Evolutionary conservation across 2,329 filamentous ascomycete genomes (phyloP).

Genomic region (Aquanectria penicillioides): DNA sequence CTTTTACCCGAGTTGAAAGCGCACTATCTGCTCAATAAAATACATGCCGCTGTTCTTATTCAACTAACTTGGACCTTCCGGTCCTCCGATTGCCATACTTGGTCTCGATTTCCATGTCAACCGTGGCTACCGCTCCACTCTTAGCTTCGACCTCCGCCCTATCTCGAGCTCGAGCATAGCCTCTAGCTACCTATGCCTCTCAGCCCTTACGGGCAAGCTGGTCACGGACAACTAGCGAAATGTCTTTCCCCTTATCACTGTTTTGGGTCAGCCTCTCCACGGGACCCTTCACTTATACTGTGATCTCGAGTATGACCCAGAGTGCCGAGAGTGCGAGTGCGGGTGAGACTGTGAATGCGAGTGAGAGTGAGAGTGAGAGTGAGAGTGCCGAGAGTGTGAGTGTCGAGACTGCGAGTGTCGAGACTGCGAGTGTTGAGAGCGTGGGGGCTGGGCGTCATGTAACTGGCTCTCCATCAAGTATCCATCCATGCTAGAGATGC

Average conservation of each 20-base stretch:
- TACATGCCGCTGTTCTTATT: conserved; percentile 1
- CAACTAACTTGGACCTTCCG: conserved; percentile 1
- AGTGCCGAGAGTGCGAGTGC: background rate
- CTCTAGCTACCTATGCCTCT: background rate
- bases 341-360: conserved; percentile 11
- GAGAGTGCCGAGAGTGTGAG: background rate
- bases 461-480: conserved; percentile 39
- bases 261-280: background rate
- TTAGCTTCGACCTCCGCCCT: background rate
- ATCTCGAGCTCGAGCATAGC: background rate
- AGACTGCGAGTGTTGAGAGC: conserved; percentile 9
- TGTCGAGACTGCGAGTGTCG: conserved; percentile 8
- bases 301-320: background rate
- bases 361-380: background rate
- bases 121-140: conserved; percentile 3
- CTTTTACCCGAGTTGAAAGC: background rate
- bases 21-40: conserved; percentile 8
- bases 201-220: no score
- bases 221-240: background rate
- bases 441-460: conserved; percentile 13
- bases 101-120: background rate
- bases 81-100: background rate
- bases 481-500: conserved; percentile 35
- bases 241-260: background rate
- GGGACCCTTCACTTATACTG: conserved; percentile 16